Percentiles rank a stretch among this genome's conserved stretches.
Conservation (phyloP, 495 filamentous ascomycete species). For the Penicillium goetzii region DNA sequence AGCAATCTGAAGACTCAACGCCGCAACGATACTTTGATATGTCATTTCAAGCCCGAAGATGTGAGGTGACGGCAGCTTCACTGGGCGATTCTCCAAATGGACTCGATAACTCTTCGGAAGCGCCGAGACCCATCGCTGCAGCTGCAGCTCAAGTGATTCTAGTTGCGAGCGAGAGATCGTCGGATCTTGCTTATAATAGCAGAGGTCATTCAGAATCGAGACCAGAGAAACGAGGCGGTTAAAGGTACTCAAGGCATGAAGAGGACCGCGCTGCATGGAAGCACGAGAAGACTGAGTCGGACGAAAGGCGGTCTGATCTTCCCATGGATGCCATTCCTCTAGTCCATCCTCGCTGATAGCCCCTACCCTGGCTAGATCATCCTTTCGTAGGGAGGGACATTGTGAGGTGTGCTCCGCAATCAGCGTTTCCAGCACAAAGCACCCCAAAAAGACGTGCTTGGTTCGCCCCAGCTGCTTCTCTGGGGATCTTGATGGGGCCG, state of each 20-base stretch:
- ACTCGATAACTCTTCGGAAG: slow-evolving; percentile 43
- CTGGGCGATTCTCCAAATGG: slow-evolving; percentile 33
- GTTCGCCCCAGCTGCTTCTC: slow-evolving; percentile 37
- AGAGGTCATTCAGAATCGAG: slow-evolving; percentile 49
- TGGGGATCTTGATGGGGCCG: slow-evolving; percentile 12
- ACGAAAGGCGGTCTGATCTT: slow-evolving; percentile 44
- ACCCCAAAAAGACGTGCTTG: slow-evolving; percentile 61
- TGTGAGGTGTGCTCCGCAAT: slow-evolving; percentile 56
- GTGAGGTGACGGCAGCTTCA: slow-evolving; percentile 40
- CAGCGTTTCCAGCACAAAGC: slow-evolving; percentile 67
- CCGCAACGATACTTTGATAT: slow-evolving; percentile 39
- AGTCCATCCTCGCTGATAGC: slow-evolving; percentile 62
- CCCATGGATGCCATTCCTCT: slow-evolving; percentile 76
- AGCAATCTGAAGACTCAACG: slow-evolving; percentile 38
- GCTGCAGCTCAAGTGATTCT: slow-evolving; percentile 41
- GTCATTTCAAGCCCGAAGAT: slow-evolving; percentile 48
- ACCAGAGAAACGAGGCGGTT: slow-evolving; percentile 56
- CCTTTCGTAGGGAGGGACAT: slow-evolving; percentile 54
- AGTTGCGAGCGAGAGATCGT: slow-evolving; percentile 35
- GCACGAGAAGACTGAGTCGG: slow-evolving; percentile 38
- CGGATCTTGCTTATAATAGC: slow-evolving; percentile 34
- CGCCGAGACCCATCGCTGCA: slow-evolving; percentile 42
- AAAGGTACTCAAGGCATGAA: slow-evolving; percentile 62
- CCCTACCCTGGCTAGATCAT: slow-evolving; percentile 49
- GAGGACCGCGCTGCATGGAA: slow-evolving; percentile 53